Evolutionary conservation across 1,284 basidiomycete genomes (phyloP), one percentile per base, ranked within the genome.

Genomic region (Athelia psychrophila): DNA sequence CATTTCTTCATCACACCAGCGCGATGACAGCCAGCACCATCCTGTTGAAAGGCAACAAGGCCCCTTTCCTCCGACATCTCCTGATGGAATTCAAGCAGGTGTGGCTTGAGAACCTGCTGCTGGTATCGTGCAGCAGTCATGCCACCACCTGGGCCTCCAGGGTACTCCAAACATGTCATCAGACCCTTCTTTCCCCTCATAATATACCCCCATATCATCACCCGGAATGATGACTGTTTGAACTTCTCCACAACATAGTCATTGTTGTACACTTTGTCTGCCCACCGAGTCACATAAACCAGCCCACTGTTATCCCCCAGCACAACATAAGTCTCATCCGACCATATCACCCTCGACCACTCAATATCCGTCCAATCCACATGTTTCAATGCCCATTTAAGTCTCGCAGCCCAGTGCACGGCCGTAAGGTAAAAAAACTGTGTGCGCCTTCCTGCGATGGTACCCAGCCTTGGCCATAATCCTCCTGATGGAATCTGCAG

Each of bases 141-240:
- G 18, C 59, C 56, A 10, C 59, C 58, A 2, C 58, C 56, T 45
- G 48, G 49, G 3, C 58, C 57, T 10, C 57, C 54, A 12, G 48
- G 53, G 47, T 59, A 60, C 35, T 56, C 48, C 44, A 59, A 44
- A 35, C 52, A 27, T 25, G 59, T 47, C 6, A 60, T 36, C 13
- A 52, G 54, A 35, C 59, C 57, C 49, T 58, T 58, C 24, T 16
- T 32, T 16, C 52, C 55, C 16, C 50, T 42, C 47, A 52, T 52
- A 20, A 60, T 54, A 40, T 45, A 54, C 25, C 53, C 50, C 57
- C 57, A 58, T 23, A 58, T 24, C 57, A 58, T 58, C 15, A 57
- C 36, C 10, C 53, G 40, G 3, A 59, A 33, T 1, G 52, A 45
- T 16, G 50, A 57, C 50, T 60, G 55, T 22, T 53, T 55, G 30